These are phyloP conservation scores for Naganishia sp. DNA, from an alignment of 1,284 basidiomycete genomes.

Conservation along the genomic window DNA sequence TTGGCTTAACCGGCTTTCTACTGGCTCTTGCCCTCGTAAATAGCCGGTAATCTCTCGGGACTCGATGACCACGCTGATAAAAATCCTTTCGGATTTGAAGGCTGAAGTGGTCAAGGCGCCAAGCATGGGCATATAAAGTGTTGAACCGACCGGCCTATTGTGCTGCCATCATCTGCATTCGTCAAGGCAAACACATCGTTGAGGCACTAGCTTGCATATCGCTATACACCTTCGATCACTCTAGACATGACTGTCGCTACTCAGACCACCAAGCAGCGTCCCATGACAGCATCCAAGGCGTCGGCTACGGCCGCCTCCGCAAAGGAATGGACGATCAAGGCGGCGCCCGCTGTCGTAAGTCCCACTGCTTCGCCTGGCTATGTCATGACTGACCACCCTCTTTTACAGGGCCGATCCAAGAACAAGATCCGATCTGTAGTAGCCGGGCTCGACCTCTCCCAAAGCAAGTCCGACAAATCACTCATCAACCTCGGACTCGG, in stretches of 20 bases:
- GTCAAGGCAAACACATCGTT: too few species aligned
- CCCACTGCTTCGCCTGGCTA: neutral
- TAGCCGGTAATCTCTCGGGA: too few species aligned
- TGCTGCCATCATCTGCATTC: too few species aligned
- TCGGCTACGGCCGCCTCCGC: neutral
- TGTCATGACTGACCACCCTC: neutral
- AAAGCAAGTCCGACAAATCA: slow-evolving; percentile 40
- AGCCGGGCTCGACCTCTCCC: slow-evolving; percentile 39
- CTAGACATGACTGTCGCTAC: slow-evolving; percentile 19
- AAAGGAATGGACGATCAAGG: slow-evolving; percentile 41
- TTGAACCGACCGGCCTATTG: too few species aligned
- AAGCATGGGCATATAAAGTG: too few species aligned
- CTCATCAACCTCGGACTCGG: slow-evolving; percentile 54
- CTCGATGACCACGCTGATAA: too few species aligned
- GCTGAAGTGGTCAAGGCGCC: too few species aligned
- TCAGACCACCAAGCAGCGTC: neutral
- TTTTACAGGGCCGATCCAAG: slow-evolving; percentile 37
- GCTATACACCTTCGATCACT: too few species aligned
- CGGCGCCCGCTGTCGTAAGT: slow-evolving; percentile 43
- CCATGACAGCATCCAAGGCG: neutral
- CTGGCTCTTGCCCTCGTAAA: too few species aligned
- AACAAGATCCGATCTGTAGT: slow-evolving; percentile 47
- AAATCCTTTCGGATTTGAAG: too few species aligned
- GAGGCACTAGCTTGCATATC: too few species aligned
- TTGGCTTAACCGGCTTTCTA: too few species aligned